phyloP scores from a whole-genome alignment of 2,329 filamentous ascomycete species.

The Colletotrichum truncatum region DNA sequence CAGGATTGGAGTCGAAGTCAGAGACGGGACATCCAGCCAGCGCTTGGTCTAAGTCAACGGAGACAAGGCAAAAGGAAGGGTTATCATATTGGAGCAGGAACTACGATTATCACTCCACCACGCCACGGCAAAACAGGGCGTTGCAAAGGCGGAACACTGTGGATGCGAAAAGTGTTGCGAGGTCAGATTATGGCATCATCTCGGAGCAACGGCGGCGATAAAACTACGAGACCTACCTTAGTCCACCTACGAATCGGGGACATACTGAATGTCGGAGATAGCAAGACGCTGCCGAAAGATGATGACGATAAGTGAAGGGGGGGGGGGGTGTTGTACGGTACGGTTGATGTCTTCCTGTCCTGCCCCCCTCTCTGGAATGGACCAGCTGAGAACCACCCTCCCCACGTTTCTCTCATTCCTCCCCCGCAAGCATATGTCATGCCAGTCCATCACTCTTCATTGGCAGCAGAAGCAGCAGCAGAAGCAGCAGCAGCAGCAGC shows the following conservation, averaged over 20 bases:
- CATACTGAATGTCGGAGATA: too few species aligned
- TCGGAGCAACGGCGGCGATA: neutral
- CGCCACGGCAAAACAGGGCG: neutral
- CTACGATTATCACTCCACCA: neutral
- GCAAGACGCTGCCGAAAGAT: neutral
- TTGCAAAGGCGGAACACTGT: neutral
- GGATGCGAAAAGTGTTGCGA: neutral
- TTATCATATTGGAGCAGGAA: neutral
- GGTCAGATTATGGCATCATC: neutral
- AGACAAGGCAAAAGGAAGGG: neutral
- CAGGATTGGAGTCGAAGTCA: too few species aligned
- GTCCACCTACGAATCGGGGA: too few species aligned
- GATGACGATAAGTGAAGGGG: neutral
- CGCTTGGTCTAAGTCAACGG: neutral
- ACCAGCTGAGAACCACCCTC: neutral
- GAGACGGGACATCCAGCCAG: neutral
- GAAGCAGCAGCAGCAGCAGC: too few species aligned
- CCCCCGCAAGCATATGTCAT: conserved; percentile 1
- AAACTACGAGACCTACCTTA: neutral
- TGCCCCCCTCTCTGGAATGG: neutral
- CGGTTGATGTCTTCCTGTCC: neutral
- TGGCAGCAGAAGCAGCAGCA: neutral
- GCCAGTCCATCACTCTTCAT: neutral
- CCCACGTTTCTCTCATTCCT: neutral
- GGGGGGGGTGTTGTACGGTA: neutral